A percentile compares a stretch with the other conserved stretches of the same genome.
phyloP scores from a whole-genome alignment of 768 basidiomycete genomes.

The Rhodosporidiobolus odoratus region DNA sequence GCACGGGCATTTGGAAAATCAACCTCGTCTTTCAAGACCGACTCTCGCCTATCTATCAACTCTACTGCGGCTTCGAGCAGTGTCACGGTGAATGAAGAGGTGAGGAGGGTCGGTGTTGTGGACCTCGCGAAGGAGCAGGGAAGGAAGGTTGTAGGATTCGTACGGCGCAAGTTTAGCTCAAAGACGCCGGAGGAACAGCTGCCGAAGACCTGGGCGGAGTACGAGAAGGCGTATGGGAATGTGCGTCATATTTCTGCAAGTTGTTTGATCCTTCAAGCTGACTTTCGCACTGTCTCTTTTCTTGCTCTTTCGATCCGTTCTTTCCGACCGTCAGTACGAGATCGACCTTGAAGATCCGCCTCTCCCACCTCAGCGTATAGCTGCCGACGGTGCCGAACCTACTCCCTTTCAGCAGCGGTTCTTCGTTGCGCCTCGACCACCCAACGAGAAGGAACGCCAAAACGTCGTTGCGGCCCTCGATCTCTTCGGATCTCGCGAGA shows the following conservation, averaged over 20 bases:
- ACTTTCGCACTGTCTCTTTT: not conserved
- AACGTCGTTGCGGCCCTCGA: slow-evolving; percentile 37
- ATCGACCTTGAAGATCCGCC: slow-evolving; percentile 39
- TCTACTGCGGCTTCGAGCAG: not conserved
- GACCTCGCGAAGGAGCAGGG: slow-evolving; percentile 6
- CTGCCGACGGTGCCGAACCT: slow-evolving; percentile 1
- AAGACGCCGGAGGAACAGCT: slow-evolving; percentile 33
- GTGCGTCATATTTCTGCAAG: slow-evolving; percentile 11
- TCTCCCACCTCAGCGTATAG: slow-evolving; percentile 1
- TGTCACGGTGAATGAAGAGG: not conserved
- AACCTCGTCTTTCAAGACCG: not conserved
- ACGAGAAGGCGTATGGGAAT: slow-evolving; percentile 24
- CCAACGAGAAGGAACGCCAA: slow-evolving; percentile 33
- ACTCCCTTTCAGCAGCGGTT: slow-evolving; percentile 17
- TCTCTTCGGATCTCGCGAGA: slow-evolving; percentile 27
- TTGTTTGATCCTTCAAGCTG: not conserved
- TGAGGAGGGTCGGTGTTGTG: not conserved
- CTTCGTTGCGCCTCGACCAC: slow-evolving; percentile 20
- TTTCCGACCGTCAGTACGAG: slow-evolving; percentile 8
- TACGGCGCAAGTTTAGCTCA: slow-evolving; percentile 29
- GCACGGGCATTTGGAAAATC: not conserved
- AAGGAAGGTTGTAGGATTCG: slow-evolving; percentile 3
- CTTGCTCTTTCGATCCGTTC: not conserved
- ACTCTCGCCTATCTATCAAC: not conserved
- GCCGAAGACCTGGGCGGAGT: slow-evolving; percentile 37